phyloP scores from a whole-genome alignment of 2,329 filamentous ascomycete species.

The Sphaerulina musiva region DNA sequence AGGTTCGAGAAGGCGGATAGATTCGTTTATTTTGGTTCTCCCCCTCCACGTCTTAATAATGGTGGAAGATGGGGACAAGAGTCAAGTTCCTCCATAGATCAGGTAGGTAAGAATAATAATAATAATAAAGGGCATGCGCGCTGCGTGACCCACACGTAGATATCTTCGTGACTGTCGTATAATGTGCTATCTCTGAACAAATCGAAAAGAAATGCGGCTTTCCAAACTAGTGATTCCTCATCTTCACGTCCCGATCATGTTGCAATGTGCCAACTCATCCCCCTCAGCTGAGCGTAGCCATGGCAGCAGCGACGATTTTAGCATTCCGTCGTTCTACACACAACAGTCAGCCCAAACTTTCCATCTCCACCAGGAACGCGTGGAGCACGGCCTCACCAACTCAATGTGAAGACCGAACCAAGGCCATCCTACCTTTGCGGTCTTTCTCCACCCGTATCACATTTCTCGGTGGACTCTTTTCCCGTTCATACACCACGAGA shows the following conservation, averaged over 20 bases:
- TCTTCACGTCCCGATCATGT: not conserved
- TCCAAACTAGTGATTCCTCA: not conserved
- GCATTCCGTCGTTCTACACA: constrained; percentile 38
- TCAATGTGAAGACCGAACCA: constrained; percentile 61
- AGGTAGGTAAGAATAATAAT: not conserved
- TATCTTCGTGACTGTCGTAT: constrained; percentile 3
- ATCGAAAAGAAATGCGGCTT: not conserved
- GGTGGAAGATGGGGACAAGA: too few relatives aligned
- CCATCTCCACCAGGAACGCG: not conserved
- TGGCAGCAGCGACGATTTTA: constrained; percentile 41
- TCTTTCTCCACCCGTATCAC: constrained; percentile 74
- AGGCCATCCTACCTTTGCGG: constrained; percentile 91
- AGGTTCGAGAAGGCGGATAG: constrained; percentile 9
- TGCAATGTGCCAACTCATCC: not conserved
- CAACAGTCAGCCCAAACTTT: constrained; percentile 15
- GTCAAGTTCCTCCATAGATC: too few relatives aligned
- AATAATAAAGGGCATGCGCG: not conserved
- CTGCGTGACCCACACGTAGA: not conserved
- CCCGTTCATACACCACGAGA: constrained; percentile 17
- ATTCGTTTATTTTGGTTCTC: constrained; percentile 1
- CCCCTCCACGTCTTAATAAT: not conserved
- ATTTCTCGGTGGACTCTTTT: constrained; percentile 45
- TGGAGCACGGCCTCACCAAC: constrained; percentile 3
- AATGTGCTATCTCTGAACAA: not conserved
- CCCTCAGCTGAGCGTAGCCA: constrained; percentile 37